Evolutionary conservation across 164 flowering plant genomes (phyloP).

Genomic region (Piper longum): DNA sequence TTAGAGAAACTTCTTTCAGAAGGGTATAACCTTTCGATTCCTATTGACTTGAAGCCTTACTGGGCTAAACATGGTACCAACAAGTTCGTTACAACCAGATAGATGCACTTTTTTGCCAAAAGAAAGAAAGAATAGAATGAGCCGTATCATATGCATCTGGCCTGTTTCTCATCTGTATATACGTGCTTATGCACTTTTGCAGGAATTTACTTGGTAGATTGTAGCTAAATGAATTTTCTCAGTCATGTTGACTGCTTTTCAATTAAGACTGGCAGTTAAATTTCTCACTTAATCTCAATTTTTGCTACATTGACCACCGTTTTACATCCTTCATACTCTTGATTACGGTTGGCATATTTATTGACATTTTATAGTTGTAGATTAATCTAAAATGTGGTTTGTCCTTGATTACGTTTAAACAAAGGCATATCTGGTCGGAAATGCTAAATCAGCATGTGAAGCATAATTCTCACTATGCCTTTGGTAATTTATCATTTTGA

Average conservation of each 20-base stretch:
- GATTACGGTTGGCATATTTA: background rate
- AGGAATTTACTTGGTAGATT: slow-evolving; percentile 18
- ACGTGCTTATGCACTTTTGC: slow-evolving; percentile 30
- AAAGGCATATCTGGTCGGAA: background rate
- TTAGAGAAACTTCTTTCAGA: slow-evolving; percentile 74
- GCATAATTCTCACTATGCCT: background rate
- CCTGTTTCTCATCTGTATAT: slow-evolving; percentile 35
- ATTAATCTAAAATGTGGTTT: background rate
- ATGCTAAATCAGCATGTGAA: background rate
- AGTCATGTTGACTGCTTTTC: slow-evolving; percentile 20
- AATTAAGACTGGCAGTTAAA: slow-evolving; percentile 17
- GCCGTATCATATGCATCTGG: slow-evolving; percentile 23
- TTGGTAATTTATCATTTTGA: background rate
- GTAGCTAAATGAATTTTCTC: slow-evolving; percentile 18
- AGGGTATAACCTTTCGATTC: slow-evolving; percentile 55
- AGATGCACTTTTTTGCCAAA: slow-evolving; percentile 21
- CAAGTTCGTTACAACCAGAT: slow-evolving; percentile 88
- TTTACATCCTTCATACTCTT: background rate
- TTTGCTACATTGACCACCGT: background rate
- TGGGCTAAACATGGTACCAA: slow-evolving; percentile 97
- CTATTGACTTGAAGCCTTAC: slow-evolving; percentile 71
- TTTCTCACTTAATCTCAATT: slow-evolving; percentile 9
- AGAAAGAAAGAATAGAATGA: slow-evolving; percentile 2
- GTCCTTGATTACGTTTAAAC: background rate
- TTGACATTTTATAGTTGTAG: background rate